Evolutionary conservation across 257 asterid genomes (phyloP).

Genomic region (Nicotiana otophora): DNA sequence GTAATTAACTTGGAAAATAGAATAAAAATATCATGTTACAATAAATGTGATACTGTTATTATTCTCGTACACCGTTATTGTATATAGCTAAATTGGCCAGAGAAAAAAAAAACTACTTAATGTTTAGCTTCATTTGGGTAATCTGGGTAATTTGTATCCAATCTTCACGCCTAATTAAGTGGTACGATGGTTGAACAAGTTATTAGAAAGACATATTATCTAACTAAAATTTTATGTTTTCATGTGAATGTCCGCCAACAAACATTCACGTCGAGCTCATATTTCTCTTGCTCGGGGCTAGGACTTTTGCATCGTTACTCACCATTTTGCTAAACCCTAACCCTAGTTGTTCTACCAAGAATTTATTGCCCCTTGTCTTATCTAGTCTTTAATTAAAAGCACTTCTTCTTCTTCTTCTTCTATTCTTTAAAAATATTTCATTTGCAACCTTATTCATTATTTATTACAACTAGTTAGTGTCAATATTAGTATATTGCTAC

Average conservation of each 20-base stretch:
- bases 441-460: background rate
- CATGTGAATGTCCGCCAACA: conserved; percentile 81
- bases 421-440: conserved; percentile 14
- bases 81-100: too few relatives aligned
- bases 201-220: background rate
- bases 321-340: conserved; percentile 51
- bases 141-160: background rate
- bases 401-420: conserved; percentile 17
- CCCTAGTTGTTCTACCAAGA: conserved; percentile 47
- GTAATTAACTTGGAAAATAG: too few relatives aligned
- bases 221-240: conserved; percentile 22
- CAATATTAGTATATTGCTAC: background rate
- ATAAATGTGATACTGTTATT: too few relatives aligned
- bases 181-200: background rate
- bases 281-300: conserved; percentile 42
- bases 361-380: conserved; percentile 60
- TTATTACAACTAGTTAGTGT: background rate
- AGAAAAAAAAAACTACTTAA: background rate
- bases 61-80: too few relatives aligned
- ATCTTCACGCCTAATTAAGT: background rate
- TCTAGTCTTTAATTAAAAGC: background rate
- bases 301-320: conserved; percentile 46
- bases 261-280: conserved; percentile 86
- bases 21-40: too few relatives aligned
- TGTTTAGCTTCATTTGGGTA: background rate